phyloP scores from a whole-genome alignment of 2,329 filamentous ascomycete genomes.

The Arachnomyces sp. region DNA sequence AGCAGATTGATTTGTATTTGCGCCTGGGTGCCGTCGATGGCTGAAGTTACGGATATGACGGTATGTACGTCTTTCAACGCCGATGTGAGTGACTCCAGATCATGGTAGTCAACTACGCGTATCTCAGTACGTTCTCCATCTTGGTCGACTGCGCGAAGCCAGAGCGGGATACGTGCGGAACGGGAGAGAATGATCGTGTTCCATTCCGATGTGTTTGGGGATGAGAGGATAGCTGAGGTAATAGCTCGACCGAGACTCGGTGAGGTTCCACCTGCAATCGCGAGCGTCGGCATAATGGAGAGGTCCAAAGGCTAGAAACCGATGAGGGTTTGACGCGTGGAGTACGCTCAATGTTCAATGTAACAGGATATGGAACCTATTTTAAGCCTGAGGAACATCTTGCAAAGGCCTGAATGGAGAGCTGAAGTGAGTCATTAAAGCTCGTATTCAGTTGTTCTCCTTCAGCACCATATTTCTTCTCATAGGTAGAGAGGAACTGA shows the following conservation, averaged over 20 bases:
- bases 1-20: conserved; percentile 33
- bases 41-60: conserved; percentile 19
- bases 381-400: too few species aligned
- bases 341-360: too few species aligned
- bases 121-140: conserved; percentile 8
- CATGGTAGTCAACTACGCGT: conserved; percentile 24
- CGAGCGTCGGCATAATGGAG: neutral
- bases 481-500: too few species aligned
- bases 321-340: too few species aligned
- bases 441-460: too few species aligned
- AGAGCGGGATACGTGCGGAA: neutral
- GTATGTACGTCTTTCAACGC: conserved; percentile 19
- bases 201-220: conserved; percentile 15
- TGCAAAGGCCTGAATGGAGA: too few species aligned
- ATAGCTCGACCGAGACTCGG: conserved; percentile 6
- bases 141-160: neutral
- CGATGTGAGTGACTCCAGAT: conserved; percentile 12
- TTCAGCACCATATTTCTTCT: too few species aligned
- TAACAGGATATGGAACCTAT: too few species aligned
- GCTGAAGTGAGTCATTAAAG: too few species aligned
- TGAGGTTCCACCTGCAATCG: conserved; percentile 5
- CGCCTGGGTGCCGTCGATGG: conserved; percentile 12
- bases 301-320: too few species aligned
- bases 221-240: conserved; percentile 17
- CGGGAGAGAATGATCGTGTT: conserved; percentile 7